Evolutionary conservation across 495 filamentous ascomycete genomes (phyloP), one percentile per base, ranked within the genome.

Genomic region (Penicillium canariense): DNA sequence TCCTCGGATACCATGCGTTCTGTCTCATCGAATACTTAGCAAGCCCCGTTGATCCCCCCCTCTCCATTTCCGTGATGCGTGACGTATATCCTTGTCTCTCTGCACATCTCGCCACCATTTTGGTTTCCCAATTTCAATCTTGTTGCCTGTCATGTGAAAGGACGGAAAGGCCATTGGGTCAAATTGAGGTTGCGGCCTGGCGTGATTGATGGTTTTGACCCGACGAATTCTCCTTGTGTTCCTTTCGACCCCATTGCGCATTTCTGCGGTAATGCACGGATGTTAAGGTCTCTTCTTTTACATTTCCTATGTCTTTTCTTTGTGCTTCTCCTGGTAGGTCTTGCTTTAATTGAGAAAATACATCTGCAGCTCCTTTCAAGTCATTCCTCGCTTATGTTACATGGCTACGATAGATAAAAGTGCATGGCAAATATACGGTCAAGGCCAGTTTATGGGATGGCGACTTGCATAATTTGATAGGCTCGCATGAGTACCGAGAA

Each of bases 11-110:
- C 54, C 32, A 46, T 32, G 34, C 53, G 48, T 59, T 54, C 30
- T 61, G 43, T 65, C 54, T 54, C 47, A 42, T 53, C 25, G 43
- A 58, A 51, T 62, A 55, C 54, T 58, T 67, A 68, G 65, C 64
- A 67, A 62, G 23, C 56, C 56, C 56, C 42, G 60, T 54, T 55
- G 46, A 56, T 54, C 55, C 46, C 50, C 56, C 32, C 8, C 27
- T 4, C 40, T 17, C 17, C 20, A 34, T 57, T 47, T 31, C 43
- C 48, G 55, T 62, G 46, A 54, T 64, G 55, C 52, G 47, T 55
- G 58, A 65, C 54, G 56, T 53, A 62, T 56, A 68, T 50, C 14
- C 9, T 4, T 55, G 56, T 54, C 45, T 46, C 20, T 46, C 47
- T 26, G 12, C 6, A n/a, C 22, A 28, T 47, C 34, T 26, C 35